Evolutionary conservation across 345 rosid species (phyloP).

Genomic region (Salix dunnii): DNA sequence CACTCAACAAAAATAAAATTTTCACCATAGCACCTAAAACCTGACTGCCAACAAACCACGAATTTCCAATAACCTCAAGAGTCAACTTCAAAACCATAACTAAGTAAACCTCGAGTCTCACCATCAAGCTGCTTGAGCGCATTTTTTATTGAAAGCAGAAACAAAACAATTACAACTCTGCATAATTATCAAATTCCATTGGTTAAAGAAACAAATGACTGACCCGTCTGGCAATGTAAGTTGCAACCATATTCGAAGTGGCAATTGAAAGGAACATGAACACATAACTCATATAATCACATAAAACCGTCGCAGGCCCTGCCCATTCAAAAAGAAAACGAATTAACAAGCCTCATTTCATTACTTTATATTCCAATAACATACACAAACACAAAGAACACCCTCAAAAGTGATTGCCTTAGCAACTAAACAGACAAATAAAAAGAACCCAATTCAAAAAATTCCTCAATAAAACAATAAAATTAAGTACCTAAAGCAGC

Average conservation of each 20-base stretch:
- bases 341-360: background rate
- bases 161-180: background rate
- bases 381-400: background rate
- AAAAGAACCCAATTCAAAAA: background rate
- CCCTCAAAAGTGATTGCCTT: too few species aligned
- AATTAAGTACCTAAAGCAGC: conserved; percentile 73
- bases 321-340: conserved; percentile 13
- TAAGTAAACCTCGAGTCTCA: too few species aligned
- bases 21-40: background rate
- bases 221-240: conserved; percentile 48
- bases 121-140: too few species aligned
- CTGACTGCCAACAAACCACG: too few species aligned
- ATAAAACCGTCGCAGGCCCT: conserved; percentile 58
- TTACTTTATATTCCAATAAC: background rate
- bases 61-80: too few species aligned
- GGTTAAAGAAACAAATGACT: conserved; percentile 1
- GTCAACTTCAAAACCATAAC: too few species aligned
- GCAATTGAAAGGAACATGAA: conserved; percentile 61
- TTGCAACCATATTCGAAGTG: conserved; percentile 54
- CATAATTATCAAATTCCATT: background rate
- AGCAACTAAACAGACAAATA: background rate
- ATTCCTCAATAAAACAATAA: too few species aligned
- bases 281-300: conserved; percentile 44
- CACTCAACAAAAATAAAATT: background rate
- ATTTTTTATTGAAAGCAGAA: too few species aligned